phyloP scores from a whole-genome alignment of 257 asterid species.

The Prunella vulgaris region DNA sequence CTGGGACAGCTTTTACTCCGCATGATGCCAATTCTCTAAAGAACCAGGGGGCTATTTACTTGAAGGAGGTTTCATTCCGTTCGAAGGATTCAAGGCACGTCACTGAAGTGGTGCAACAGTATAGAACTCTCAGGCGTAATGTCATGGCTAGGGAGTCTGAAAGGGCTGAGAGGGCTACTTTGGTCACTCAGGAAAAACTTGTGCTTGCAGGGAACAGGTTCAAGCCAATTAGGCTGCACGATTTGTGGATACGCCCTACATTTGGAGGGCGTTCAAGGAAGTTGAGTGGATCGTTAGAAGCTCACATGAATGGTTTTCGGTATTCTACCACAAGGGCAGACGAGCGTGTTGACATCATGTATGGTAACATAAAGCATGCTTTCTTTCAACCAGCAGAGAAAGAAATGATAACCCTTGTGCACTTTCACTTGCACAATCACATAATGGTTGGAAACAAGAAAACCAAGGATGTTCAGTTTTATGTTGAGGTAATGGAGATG shows the following conservation, averaged over 20 bases:
- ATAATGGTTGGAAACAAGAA: constrained; percentile 79
- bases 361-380: constrained; percentile 58
- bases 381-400: constrained; percentile 82
- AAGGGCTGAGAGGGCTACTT: constrained; percentile 74
- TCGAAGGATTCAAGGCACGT: constrained; percentile 74
- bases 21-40: constrained; percentile 52
- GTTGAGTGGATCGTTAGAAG: constrained; percentile 57
- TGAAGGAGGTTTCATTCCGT: constrained; percentile 64
- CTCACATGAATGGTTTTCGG: constrained; percentile 66
- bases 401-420: constrained; percentile 76
- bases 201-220: constrained; percentile 54
- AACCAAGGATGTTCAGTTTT: constrained; percentile 71
- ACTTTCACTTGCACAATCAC: constrained; percentile 70
- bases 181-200: constrained; percentile 67
- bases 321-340: constrained; percentile 62
- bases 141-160: constrained; percentile 76
- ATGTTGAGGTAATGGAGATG: constrained; percentile 76
- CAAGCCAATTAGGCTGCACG: constrained; percentile 60
- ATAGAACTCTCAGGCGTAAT: constrained; percentile 54
- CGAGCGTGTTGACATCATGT: constrained; percentile 68
- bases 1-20: constrained; percentile 67
- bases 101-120: constrained; percentile 62
- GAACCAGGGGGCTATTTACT: constrained; percentile 47
- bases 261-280: constrained; percentile 74
- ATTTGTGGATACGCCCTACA: constrained; percentile 69